Percentiles rank a stretch among this genome's conserved stretches.
Conservation (phyloP, 352 stramenopile species). For the Globisporangium recalcitrans region DNA sequence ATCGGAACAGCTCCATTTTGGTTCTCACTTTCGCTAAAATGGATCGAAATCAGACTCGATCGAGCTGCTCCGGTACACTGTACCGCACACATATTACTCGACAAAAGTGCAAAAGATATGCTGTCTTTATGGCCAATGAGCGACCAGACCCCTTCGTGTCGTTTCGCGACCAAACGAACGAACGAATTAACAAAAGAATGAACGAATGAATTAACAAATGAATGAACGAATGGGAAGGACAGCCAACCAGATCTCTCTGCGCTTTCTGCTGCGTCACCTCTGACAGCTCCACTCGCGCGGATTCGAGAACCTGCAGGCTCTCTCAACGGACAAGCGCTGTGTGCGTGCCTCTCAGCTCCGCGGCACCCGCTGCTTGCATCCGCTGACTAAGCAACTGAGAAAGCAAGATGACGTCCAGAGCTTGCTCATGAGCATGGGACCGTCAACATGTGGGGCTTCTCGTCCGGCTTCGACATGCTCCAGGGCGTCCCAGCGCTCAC, state of each 20-base stretch:
- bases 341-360: too few relatives aligned
- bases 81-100: neutral
- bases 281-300: too few relatives aligned
- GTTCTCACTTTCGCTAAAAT: neutral
- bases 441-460: conserved; percentile 86
- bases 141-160: conserved; percentile 14
- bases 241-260: conserved; percentile 6
- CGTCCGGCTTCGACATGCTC: conserved; percentile 63
- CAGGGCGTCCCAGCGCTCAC: conserved; percentile 9
- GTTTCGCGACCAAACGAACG: conserved; percentile 11
- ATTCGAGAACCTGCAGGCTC: neutral
- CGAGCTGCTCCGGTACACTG: neutral
- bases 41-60: conserved; percentile 1
- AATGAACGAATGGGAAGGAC: conserved; percentile 17
- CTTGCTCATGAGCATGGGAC: conserved; percentile 74
- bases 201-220: conserved; percentile 15
- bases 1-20: conserved; percentile 1
- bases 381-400: neutral
- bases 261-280: too few relatives aligned
- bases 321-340: neutral
- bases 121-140: conserved; percentile 6
- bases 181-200: too few relatives aligned
- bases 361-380: too few relatives aligned
- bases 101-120: neutral
- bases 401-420: conserved; percentile 19